Evolutionary conservation across 2,329 filamentous ascomycete genomes (phyloP), one percentile per base, ranked within the genome.

Genomic region (Dactylellina parvicollis): DNA sequence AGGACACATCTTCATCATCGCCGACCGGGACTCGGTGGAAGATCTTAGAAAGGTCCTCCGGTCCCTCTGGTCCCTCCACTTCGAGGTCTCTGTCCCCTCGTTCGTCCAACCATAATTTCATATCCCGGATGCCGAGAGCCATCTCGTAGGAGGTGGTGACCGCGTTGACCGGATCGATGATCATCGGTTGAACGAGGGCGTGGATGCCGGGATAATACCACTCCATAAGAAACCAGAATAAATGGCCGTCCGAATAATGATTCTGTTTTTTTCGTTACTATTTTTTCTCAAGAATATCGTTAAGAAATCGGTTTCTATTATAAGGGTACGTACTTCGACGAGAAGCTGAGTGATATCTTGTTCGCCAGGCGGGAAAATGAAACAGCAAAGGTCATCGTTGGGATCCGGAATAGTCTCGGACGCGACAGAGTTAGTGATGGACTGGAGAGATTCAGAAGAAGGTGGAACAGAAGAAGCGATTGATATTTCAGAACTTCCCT

Each of bases 131-230:
- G 7, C 18, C 56, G 38, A 22, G 10, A 4, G 54, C 47, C n/a
- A 70, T 61, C 14, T 24, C 24, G 18, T 60, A 46, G 20, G 46
- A 28, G 10, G 49, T 56, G 26, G 26, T 54, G 38, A 70, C 12
- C 2, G 46, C 65, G 16, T 70, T 70, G 20, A 14, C 91, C 1
- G 65, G 36, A 12, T 26, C 4, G n/a, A 47, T 0, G 7, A 40
- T 30, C 20, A 40, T 10, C 14, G 38, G 28, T 14, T 22, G 3
- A 2, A 52, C 22, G 52, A 38, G 26, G 18, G 26, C 34, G 40
- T 61, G 32, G 36, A 50, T 44, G 3, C 26, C 47, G 5, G 65
- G 65, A 40, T 18, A 20, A 36, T 61, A 61, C 38, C 26, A 40
- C 20, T 60, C 42, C 10, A 61, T 12, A 46, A 70, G 30, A 49